Base-by-base conservation (phyloP, 805 yeast species). In the Nakazawaea molendinolei region DNA sequence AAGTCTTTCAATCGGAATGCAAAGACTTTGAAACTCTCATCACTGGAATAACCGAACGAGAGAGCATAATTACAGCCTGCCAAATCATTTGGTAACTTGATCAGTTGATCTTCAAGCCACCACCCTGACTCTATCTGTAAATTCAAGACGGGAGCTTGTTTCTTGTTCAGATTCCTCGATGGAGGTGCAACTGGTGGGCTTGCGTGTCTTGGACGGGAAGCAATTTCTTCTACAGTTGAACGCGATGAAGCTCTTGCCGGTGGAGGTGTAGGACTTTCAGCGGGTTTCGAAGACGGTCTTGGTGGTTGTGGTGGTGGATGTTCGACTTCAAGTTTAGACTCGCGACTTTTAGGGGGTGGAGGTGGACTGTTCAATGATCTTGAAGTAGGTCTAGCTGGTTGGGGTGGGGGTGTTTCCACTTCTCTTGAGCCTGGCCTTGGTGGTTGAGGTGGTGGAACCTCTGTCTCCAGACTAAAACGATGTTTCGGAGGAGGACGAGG, bases 81-180 rank as follows among this genome's bases (percentile, higher is more conserved):
- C 3, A 74, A 50, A 30, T 52, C 52, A 8, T 41, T 33, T 1
- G 79, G 79, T n/a, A 69, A 43, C 1, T 39, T 34, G 3, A 36
- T 44, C 30, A 52, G 46, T 4, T 51, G 42, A 7, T 51, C 46
- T 10, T 55, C 48, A 1, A 66, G 58, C 50, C 60, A 74, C 79
- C 79, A 74, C 1, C 69, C 67, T 0, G 65, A 47, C 0, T 49
- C 35, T 3, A 73, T 50, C 31, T 72, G 69, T 23, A 72, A 44
- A 43, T 74, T 65, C 2, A 70, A 29, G 0, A 50, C 48, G 0
- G 74, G 71, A 8, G 33, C 34, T 8, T 39, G 23, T 2, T 58
- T 61, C 0, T 34, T 48, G 1, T 35, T 48, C 1, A 42, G 14
- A 4, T 37, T 20, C 3, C 30, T 35, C 3, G 44, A 43, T 6